phyloP scores from a whole-genome alignment of 2,329 filamentous ascomycete species.

The Dryadomyces sulphureus region DNA sequence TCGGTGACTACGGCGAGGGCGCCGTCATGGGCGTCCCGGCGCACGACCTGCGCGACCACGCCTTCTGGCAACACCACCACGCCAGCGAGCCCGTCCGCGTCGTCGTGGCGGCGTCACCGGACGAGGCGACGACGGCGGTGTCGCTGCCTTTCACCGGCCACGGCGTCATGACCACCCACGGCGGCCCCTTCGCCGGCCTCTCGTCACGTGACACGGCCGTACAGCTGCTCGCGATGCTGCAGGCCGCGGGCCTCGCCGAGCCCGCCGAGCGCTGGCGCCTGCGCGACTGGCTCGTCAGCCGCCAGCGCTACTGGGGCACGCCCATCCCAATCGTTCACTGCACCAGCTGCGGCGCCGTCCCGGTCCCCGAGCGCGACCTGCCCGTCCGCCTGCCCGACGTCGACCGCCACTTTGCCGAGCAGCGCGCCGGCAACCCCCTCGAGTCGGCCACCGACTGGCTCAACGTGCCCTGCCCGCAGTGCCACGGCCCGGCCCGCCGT shows the following conservation, averaged over 20 bases:
- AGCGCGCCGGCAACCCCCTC: slow-evolving; percentile 62
- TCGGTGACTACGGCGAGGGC: slow-evolving; percentile 73
- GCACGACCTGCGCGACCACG: slow-evolving; percentile 64
- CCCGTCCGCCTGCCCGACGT: slow-evolving; percentile 63
- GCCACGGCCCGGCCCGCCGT: slow-evolving; percentile 52
- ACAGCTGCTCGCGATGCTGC: slow-evolving; percentile 42
- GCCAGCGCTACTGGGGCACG: slow-evolving; percentile 86
- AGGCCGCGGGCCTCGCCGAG: slow-evolving; percentile 41
- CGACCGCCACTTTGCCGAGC: slow-evolving; percentile 50
- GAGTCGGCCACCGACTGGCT: slow-evolving; percentile 59
- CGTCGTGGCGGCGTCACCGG: slow-evolving; percentile 39
- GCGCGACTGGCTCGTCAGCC: slow-evolving; percentile 78
- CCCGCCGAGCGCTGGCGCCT: slow-evolving; percentile 63
- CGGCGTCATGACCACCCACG: slow-evolving; percentile 52
- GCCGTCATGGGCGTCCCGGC: slow-evolving; percentile 87
- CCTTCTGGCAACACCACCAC: slow-evolving; percentile 64
- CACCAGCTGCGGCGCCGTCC: slow-evolving; percentile 57
- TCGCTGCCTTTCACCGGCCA: slow-evolving; percentile 41
- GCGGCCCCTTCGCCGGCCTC: slow-evolving; percentile 49
- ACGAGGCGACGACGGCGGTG: slow-evolving; percentile 15
- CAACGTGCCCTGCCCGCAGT: slow-evolving; percentile 61
- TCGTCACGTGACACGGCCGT: slow-evolving; percentile 46
- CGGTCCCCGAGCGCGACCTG: slow-evolving; percentile 61
- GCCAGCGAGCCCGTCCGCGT: slow-evolving; percentile 43
- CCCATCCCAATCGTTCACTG: slow-evolving; percentile 86